Percentiles rank a stretch among this genome's conserved stretches.
Evolutionary conservation across 1,284 basidiomycete species (phyloP).

Genomic region (Apiotrichum akiyoshidainum): DNA sequence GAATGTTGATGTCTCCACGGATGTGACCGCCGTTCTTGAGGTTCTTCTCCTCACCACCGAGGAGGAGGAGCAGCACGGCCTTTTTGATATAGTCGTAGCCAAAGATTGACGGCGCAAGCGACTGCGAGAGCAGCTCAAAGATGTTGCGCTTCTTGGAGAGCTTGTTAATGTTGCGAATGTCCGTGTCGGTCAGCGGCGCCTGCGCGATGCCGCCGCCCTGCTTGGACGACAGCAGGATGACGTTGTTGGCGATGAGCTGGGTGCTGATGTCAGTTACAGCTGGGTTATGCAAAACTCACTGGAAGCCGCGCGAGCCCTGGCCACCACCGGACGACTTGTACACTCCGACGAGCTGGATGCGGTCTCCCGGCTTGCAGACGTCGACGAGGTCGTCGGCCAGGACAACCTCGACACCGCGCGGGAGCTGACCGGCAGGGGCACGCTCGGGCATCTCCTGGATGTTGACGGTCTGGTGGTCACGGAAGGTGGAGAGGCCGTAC

Average conservation of each 20-base stretch:
- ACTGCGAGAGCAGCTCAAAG: constrained; percentile 84
- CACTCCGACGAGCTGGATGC: constrained; percentile 93
- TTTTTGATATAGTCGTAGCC: constrained; percentile 96
- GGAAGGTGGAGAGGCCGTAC: constrained; percentile 86
- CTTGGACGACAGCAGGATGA: constrained; percentile 95
- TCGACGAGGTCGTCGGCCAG: constrained; percentile 97
- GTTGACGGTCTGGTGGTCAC: constrained; percentile 94
- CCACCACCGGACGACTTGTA: constrained; percentile 88
- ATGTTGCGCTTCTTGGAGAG: constrained; percentile 79
- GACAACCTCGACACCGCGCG: constrained; percentile 91
- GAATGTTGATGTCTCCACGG: constrained; percentile 97
- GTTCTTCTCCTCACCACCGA: constrained; percentile 98
- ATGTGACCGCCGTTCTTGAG: constrained; percentile 96
- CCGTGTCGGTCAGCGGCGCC: constrained; percentile 84
- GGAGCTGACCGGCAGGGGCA: constrained; percentile 93
- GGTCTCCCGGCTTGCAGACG: constrained; percentile 94
- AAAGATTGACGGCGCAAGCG: constrained; percentile 95
- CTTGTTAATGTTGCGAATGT: constrained; percentile 96
- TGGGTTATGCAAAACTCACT: constrained; percentile 58
- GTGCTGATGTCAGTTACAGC: constrained; percentile 59
- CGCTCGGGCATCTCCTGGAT: constrained; percentile 99
- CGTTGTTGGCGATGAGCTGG: constrained; percentile 89
- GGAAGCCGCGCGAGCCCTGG: constrained; percentile 82
- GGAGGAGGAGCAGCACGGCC: constrained; percentile 84
- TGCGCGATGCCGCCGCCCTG: constrained; percentile 94